phyloP scores from a whole-genome alignment of 1,139 yeast species.

The Geotrichum fermentans region DNA sequence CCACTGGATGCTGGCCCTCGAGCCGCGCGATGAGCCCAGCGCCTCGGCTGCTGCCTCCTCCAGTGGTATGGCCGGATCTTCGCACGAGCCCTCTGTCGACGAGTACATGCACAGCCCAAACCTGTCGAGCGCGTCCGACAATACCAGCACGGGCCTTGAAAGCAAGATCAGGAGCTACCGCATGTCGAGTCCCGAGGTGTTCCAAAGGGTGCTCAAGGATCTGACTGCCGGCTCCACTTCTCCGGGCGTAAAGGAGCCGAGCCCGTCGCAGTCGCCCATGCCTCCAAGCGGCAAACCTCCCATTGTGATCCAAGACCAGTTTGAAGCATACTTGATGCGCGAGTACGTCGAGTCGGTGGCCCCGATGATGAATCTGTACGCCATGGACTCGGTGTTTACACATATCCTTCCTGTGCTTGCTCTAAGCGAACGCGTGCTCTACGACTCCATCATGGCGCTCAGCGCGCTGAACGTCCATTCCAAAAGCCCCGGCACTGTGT shows the following conservation, averaged over 20 bases:
- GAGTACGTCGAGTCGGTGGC: slow-evolving; percentile 17
- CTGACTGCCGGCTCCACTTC: background rate
- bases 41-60: too few species aligned
- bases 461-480: slow-evolving; percentile 13
- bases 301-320: slow-evolving; percentile 6
- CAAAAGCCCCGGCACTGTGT: slow-evolving; percentile 17
- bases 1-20: slow-evolving; percentile 11
- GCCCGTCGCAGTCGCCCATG: background rate
- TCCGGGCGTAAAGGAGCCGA: background rate
- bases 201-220: slow-evolving; percentile 3
- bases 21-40: background rate
- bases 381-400: slow-evolving; percentile 15
- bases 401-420: slow-evolving; percentile 18
- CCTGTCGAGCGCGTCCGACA: background rate
- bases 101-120: background rate
- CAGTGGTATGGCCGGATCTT: too few species aligned
- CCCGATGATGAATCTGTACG: slow-evolving; percentile 18
- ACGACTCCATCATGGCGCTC: slow-evolving; percentile 14
- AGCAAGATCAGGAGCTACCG: slow-evolving; percentile 11
- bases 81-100: background rate
- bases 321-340: slow-evolving; percentile 18
- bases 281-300: background rate
- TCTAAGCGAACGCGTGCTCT: slow-evolving; percentile 14
- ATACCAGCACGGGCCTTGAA: slow-evolving; percentile 1
- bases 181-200: slow-evolving; percentile 11